Percentiles rank a stretch among this genome's conserved stretches.
Evolutionary conservation across 768 basidiomycete genomes (phyloP).

Genomic region (Leccinum disarticulatum): DNA sequence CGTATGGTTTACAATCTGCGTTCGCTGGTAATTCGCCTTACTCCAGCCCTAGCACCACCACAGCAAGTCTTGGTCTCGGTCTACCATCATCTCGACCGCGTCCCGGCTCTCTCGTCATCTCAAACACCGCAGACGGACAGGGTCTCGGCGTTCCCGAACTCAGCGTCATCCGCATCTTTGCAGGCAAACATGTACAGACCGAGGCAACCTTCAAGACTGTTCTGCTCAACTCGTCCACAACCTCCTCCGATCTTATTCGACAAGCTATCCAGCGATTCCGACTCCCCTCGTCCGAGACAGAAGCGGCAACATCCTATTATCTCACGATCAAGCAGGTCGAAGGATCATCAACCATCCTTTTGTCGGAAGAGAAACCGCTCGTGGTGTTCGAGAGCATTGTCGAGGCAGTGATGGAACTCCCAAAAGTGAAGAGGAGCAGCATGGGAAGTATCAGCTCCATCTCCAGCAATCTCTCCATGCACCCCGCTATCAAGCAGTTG

Average conservation of each 20-base stretch:
- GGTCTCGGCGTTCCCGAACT: constrained; percentile 72
- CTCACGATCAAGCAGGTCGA: constrained; percentile 93
- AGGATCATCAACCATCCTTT: constrained; percentile 74
- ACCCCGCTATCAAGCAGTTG: constrained; percentile 87
- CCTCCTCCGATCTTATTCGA: constrained; percentile 77
- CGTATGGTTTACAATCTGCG: constrained; percentile 74
- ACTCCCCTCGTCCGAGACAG: constrained; percentile 57
- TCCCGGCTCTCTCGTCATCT: constrained; percentile 76
- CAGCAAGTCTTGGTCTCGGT: constrained; percentile 47
- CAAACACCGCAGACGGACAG: constrained; percentile 59
- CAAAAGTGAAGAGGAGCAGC: constrained; percentile 90
- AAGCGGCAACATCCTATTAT: constrained; percentile 67
- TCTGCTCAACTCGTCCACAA: constrained; percentile 83
- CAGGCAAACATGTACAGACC: constrained; percentile 84
- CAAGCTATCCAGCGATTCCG: constrained; percentile 96
- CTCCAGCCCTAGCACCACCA: constrained; percentile 37
- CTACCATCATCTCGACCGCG: constrained; percentile 58
- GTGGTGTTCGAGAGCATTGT: constrained; percentile 84
- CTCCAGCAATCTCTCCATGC: constrained; percentile 86
- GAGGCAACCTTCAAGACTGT: constrained; percentile 99
- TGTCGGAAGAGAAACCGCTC: constrained; percentile 78
- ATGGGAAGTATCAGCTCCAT: constrained; percentile 95
- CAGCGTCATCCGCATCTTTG: constrained; percentile 95
- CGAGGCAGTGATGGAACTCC: constrained; percentile 74
- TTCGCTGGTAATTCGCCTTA: constrained; percentile 50